Conservation (phyloP, 257 asterid species). For the Linaria vulgaris region DNA sequence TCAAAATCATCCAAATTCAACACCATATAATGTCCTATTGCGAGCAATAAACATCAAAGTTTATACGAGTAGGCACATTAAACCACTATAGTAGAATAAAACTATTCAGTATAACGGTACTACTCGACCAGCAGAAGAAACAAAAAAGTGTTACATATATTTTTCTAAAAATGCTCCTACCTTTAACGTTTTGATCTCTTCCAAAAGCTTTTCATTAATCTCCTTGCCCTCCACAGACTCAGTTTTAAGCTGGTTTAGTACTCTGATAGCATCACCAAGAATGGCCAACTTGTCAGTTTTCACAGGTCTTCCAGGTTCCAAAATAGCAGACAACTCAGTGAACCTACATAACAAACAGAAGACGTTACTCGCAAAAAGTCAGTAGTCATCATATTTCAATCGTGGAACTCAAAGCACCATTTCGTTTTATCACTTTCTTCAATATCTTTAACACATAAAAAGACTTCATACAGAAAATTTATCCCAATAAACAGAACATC, state of each 20-base stretch:
- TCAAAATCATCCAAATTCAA: not conserved
- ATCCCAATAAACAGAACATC: not conserved
- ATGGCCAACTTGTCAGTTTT: constrained; percentile 73
- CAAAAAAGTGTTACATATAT: not conserved
- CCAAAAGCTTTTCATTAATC: constrained; percentile 56
- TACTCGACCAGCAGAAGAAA: constrained; percentile 1
- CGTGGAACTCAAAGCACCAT: constrained; percentile 2
- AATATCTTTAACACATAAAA: not conserved
- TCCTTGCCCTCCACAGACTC: constrained; percentile 56
- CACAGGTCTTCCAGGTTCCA: constrained; percentile 73
- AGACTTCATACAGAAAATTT: not conserved
- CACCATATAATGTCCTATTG: not conserved
- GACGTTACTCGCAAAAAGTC: not conserved
- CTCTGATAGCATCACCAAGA: constrained; percentile 69
- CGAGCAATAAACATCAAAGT: too few relatives aligned
- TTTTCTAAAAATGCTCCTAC: constrained; percentile 29
- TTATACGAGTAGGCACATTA: too few relatives aligned
- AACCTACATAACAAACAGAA: constrained; percentile 46
- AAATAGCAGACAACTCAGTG: constrained; percentile 53
- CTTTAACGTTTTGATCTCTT: constrained; percentile 75
- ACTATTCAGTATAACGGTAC: not conserved
- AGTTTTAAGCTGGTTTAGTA: constrained; percentile 52
- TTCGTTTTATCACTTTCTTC: constrained; percentile 3
- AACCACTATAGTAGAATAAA: not conserved
- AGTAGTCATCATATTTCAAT: not conserved